Percentiles rank a stretch among this genome's conserved stretches.
Evolutionary conservation across 176 grass and related monocot species (phyloP).

Genomic region (Zea luxurians): DNA sequence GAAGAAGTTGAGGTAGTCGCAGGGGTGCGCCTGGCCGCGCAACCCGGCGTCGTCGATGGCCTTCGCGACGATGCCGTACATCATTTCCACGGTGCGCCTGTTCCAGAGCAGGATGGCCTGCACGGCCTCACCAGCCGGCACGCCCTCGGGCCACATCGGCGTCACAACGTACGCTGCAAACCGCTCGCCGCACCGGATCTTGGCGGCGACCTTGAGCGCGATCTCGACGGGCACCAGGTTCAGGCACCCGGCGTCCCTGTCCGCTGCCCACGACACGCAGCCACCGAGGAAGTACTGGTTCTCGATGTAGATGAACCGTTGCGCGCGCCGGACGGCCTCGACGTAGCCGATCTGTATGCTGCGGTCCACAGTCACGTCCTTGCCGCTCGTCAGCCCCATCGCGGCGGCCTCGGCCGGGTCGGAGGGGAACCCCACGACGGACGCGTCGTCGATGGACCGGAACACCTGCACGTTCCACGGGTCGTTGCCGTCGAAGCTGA

Average conservation of each 20-base stretch:
- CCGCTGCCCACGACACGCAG: conserved; percentile 67
- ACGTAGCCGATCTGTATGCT: conserved; percentile 76
- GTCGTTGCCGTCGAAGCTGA: conserved; percentile 6
- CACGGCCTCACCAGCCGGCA: conserved; percentile 50
- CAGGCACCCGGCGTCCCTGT: conserved; percentile 60
- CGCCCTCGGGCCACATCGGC: conserved; percentile 91
- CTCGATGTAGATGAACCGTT: conserved; percentile 81
- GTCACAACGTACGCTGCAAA: conserved; percentile 78
- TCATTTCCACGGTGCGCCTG: conserved; percentile 75
- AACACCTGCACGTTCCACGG: conserved; percentile 92
- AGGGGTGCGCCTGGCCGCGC: conserved; percentile 62
- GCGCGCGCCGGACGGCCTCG: conserved; percentile 76
- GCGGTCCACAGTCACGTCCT: conserved; percentile 67
- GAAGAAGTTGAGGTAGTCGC: conserved; percentile 97
- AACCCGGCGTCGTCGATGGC: conserved; percentile 76
- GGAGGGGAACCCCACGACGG: conserved; percentile 65
- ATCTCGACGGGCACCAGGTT: conserved; percentile 88
- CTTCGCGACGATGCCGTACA: conserved; percentile 61
- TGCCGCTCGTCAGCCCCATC: conserved; percentile 62
- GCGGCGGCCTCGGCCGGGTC: conserved; percentile 40
- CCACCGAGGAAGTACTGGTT: conserved; percentile 99
- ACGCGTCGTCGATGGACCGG: conserved; percentile 86
- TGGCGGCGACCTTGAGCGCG: conserved; percentile 75
- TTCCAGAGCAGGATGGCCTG: conserved; percentile 86
- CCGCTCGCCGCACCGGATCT: conserved; percentile 59